phyloP scores from a whole-genome alignment of 441 rosid genomes.

The Lepidium campestre region DNA sequence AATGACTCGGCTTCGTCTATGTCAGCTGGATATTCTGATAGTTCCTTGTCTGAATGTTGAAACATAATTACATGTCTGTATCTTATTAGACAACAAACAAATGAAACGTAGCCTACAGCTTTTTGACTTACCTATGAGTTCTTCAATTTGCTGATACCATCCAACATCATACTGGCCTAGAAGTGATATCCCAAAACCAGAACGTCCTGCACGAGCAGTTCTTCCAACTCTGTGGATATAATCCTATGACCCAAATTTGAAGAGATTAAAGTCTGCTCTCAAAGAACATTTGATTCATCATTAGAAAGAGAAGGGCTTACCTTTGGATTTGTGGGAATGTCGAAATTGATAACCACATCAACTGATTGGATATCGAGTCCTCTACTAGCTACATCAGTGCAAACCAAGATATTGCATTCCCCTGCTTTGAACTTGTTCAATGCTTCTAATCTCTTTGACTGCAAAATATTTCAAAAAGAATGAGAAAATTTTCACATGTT shows the following conservation, averaged over 20 bases:
- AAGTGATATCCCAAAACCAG: conserved; percentile 88
- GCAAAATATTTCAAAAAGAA: conserved; percentile 15
- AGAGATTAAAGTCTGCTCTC: background rate
- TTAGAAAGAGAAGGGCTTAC: conserved; percentile 28
- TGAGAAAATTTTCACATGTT: background rate
- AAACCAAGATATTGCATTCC: conserved; percentile 87
- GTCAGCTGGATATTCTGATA: conserved; percentile 61
- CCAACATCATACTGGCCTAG: conserved; percentile 89
- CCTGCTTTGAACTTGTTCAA: conserved; percentile 91
- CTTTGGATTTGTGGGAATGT: conserved; percentile 65
- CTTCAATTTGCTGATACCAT: conserved; percentile 90
- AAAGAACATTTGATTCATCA: background rate
- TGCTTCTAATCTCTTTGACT: conserved; percentile 97
- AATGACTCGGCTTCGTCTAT: conserved; percentile 78
- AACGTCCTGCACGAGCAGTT: conserved; percentile 98
- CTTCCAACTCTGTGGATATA: conserved; percentile 98
- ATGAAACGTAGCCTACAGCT: background rate
- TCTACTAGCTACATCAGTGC: conserved; percentile 97
- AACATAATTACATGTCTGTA: conserved; percentile 6
- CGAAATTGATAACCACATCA: conserved; percentile 72
- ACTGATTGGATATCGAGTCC: conserved; percentile 97
- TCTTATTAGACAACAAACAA: background rate
- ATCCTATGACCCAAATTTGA: conserved; percentile 45
- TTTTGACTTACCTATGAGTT: conserved; percentile 65
- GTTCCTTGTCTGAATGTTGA: conserved; percentile 51